Base-by-base conservation (phyloP, 2,329 filamentous ascomycete genomes). In the Fusarium bulbicola region DNA sequence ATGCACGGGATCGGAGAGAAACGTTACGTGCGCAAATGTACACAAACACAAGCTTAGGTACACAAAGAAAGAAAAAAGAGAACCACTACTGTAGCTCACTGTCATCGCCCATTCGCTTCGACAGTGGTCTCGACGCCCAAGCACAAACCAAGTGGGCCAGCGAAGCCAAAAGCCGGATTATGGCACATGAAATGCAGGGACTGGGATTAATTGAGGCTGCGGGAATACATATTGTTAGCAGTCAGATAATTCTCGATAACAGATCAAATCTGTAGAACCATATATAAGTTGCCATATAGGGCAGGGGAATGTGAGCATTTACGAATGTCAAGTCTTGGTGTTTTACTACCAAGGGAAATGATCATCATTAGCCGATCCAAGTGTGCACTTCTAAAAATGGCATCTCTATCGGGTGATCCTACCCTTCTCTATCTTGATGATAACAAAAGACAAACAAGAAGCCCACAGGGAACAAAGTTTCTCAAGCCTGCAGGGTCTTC, bases 161-260 rank as follows among this genome's bases (percentile, higher is more conserved):
- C 64, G 47, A 26, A 67, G 58, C 50, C 61, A 72, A 72, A 77
- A 77, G 72, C 75, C 69, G 75, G 74, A 77, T 76, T 70, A 62
- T 68, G 52, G 61, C 54, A 67, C 54, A 66, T 74, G 46, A 61
- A 49, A 70, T 62, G 62, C 72, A 74, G 68, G 72, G 72, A 73
- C 73, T 59, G 40, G 72, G 72, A 26, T 56, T 37, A 45, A 11
- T 58, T 53, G 53, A 59, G 66, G 64, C 43, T 67, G 52, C 62
- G 57, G 12, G 24, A 63, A 37, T 26, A 34, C 32, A 34, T 34
- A 47, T 12, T 60, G 54, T 63, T 73, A 74, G 21, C 9, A 5
- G 20, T 13, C n/a, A 37, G 61, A 65, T 68, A 63, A 14, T 32
- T 37, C 53, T 39, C 56, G 60, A 70, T 72, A 36, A 18, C 24